Evolutionary conservation across 78 protist genomes (phyloP).

Genomic region (Planoprotostelium fungivorum): DNA sequence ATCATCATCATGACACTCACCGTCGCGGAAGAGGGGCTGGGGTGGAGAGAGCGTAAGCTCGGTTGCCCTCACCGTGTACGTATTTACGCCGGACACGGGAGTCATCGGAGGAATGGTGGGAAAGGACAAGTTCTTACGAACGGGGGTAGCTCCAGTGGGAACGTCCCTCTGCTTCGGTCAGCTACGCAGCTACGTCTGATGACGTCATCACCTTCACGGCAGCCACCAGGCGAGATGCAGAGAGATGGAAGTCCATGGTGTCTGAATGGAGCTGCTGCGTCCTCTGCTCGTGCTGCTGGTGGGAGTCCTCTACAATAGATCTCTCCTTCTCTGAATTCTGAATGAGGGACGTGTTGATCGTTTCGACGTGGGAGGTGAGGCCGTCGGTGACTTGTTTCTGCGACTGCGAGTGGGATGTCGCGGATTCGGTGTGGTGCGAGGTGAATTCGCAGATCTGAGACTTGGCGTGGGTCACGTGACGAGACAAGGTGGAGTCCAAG

Average conservation of each 20-base stretch:
- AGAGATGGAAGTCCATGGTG: neutral
- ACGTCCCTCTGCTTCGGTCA: neutral
- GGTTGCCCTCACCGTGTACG: neutral
- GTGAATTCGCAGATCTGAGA: neutral
- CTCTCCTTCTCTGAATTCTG: no score
- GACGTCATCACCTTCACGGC: neutral
- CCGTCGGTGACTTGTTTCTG: neutral
- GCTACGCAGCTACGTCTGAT: neutral
- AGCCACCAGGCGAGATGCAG: neutral
- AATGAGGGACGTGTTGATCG: no score
- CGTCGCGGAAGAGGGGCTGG: no score
- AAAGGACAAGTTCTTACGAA: neutral
- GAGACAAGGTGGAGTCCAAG: neutral
- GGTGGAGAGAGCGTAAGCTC: no score
- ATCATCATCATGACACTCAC: no score
- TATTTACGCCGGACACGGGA: neutral
- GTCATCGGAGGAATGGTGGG: neutral
- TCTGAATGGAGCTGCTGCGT: neutral
- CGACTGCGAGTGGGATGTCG: neutral
- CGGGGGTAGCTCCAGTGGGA: neutral
- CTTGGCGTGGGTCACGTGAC: neutral
- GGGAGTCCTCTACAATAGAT: neutral
- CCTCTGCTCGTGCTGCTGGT: neutral
- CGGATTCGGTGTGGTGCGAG: neutral
- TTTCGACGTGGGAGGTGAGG: neutral